Percentiles rank a stretch among this genome's conserved stretches.
These are phyloP conservation scores for Barnettozyma californica DNA, from an alignment of 805 yeast species.

Conservation along the genomic window DNA sequence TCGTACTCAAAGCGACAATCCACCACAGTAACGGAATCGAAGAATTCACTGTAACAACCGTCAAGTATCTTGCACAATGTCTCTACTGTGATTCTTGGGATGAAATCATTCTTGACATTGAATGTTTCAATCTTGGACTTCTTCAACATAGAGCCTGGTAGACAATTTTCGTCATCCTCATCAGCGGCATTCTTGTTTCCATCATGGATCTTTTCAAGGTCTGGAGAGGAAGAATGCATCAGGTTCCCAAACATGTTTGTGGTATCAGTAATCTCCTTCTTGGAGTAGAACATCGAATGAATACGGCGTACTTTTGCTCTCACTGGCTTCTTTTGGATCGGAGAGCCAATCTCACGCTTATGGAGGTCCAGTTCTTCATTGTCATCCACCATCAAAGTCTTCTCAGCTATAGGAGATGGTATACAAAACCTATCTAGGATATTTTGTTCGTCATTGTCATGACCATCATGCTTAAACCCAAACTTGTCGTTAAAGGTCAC, in stretches of 20 bases:
- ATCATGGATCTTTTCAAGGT: slow-evolving; percentile 4
- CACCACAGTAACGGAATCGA: slow-evolving; percentile 45
- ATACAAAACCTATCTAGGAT: slow-evolving; percentile 22
- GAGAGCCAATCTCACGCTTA: slow-evolving; percentile 34
- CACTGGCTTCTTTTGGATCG: slow-evolving; percentile 30
- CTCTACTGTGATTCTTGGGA: slow-evolving; percentile 60
- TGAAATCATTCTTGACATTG: slow-evolving; percentile 48
- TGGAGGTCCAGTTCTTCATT: slow-evolving; percentile 12
- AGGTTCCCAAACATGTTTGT: slow-evolving; percentile 28
- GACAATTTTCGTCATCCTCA: slow-evolving; percentile 11
- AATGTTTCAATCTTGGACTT: slow-evolving; percentile 38
- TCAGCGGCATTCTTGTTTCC: neutral
- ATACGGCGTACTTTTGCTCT: slow-evolving; percentile 48
- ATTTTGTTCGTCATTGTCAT: slow-evolving; percentile 7
- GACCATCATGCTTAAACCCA: slow-evolving; percentile 8
- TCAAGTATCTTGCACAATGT: slow-evolving; percentile 54
- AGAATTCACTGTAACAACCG: slow-evolving; percentile 43
- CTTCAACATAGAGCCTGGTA: slow-evolving; percentile 17
- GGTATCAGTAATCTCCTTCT: slow-evolving; percentile 38
- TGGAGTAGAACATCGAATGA: slow-evolving; percentile 64
- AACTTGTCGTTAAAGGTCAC: slow-evolving; percentile 8
- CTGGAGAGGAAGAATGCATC: slow-evolving; percentile 18
- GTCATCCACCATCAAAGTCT: slow-evolving; percentile 8
- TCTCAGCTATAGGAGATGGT: slow-evolving; percentile 24
- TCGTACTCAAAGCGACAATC: slow-evolving; percentile 95